Percentiles rank a stretch among this genome's conserved stretches.
Evolutionary conservation across 768 basidiomycete genomes (phyloP).

Genomic region (Russula brevipes): DNA sequence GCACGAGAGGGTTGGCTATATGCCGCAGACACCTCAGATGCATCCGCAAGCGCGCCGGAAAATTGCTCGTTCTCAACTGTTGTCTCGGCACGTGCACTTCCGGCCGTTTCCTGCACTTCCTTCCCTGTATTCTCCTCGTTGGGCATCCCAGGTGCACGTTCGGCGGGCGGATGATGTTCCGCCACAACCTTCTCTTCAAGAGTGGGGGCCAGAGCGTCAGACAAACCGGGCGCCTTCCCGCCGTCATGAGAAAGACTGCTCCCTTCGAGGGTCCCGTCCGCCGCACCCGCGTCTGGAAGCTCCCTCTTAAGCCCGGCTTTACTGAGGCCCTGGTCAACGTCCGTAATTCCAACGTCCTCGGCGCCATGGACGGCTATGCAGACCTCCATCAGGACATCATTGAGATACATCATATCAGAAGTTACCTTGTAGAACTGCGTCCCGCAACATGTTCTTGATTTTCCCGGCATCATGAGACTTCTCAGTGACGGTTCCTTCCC

Average conservation of each 20-base stretch:
- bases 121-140: constrained; percentile 6
- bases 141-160: constrained; percentile 7
- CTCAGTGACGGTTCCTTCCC: constrained; percentile 39
- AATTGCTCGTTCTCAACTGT: constrained; percentile 40
- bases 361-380: constrained; percentile 39
- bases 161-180: constrained; percentile 33
- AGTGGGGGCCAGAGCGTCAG: constrained; percentile 59
- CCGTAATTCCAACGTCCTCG: constrained; percentile 37
- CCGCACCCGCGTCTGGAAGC: constrained; percentile 35
- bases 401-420: constrained; percentile 3
- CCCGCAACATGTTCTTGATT: constrained; percentile 25
- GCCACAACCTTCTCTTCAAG: constrained; percentile 60
- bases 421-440: constrained; percentile 43
- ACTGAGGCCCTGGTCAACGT: constrained; percentile 36
- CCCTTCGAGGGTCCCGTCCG: constrained; percentile 44
- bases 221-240: constrained; percentile 49
- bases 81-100: constrained; percentile 30
- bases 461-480: constrained; percentile 26
- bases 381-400: constrained; percentile 9
- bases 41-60: constrained; percentile 54
- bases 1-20: constrained; percentile 47
- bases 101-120: constrained; percentile 13
- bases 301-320: constrained; percentile 43
- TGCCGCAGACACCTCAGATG: constrained; percentile 36
- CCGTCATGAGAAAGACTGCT: constrained; percentile 54